Conservation (phyloP, 2,329 filamentous ascomycete species). For the Pseudocercospora macadamiae region DNA sequence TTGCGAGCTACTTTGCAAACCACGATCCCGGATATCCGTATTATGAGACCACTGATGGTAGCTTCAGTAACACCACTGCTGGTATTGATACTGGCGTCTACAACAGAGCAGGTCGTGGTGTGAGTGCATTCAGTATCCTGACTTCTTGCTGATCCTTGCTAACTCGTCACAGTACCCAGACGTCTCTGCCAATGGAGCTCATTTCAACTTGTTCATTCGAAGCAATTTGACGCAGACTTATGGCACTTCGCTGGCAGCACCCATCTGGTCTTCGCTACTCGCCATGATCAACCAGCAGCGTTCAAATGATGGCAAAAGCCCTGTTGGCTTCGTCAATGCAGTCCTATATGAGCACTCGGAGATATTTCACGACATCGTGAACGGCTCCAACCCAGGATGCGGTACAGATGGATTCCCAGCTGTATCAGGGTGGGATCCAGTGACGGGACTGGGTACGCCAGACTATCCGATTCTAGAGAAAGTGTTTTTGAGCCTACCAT, state of each 20-base stretch:
- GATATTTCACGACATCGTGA: constrained; percentile 45
- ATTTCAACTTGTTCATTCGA: constrained; percentile 46
- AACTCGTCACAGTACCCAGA: constrained; percentile 34
- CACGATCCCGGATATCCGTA: constrained; percentile 26
- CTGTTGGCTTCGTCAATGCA: constrained; percentile 42
- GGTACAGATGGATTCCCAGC: constrained; percentile 37
- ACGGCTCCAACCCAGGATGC: constrained; percentile 45
- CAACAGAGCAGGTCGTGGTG: constrained; percentile 37
- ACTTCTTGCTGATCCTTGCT: constrained; percentile 46
- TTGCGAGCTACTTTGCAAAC: constrained; percentile 45
- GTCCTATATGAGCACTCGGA: constrained; percentile 46
- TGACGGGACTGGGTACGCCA: constrained; percentile 33
- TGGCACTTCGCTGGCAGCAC: constrained; percentile 57
- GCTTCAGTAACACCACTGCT: constrained; percentile 1
- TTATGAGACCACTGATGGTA: constrained; percentile 8
- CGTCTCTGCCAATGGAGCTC: constrained; percentile 38
- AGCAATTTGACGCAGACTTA: constrained; percentile 49
- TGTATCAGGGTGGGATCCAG: constrained; percentile 36
- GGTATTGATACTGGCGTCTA: constrained; percentile 26
- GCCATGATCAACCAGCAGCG: constrained; percentile 50
- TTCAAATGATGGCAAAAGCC: constrained; percentile 40
- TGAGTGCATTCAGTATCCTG: constrained; percentile 40
- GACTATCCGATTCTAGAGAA: constrained; percentile 28
- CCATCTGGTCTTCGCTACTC: constrained; percentile 53
- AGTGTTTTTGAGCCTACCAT: constrained; percentile 17